Conservation (phyloP, 345 rosid species). For the Eucalyptus camaldulensis region DNA sequence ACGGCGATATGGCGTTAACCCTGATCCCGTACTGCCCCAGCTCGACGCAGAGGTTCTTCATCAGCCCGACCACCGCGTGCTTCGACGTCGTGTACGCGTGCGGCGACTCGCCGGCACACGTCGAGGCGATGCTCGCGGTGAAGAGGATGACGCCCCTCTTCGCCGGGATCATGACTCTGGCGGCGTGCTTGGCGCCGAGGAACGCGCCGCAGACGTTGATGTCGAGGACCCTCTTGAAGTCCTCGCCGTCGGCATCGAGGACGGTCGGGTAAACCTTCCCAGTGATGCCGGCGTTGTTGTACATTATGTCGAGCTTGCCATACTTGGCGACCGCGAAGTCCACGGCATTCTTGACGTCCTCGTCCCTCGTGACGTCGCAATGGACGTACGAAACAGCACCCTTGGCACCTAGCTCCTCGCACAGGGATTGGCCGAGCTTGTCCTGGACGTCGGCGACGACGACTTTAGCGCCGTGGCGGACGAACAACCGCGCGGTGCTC, state of each 20-base stretch:
- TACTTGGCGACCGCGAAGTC: slow-evolving; percentile 12
- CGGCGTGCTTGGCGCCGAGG: slow-evolving; percentile 37
- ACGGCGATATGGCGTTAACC: slow-evolving; percentile 23
- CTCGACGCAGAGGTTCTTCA: slow-evolving; percentile 31
- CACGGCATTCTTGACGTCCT: slow-evolving; percentile 10
- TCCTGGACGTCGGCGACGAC: slow-evolving; percentile 27
- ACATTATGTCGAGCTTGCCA: slow-evolving; percentile 34
- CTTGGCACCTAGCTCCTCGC: slow-evolving; percentile 1
- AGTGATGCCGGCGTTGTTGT: slow-evolving; percentile 28
- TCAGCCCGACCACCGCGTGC: slow-evolving; percentile 33
- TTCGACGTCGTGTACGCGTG: slow-evolving; percentile 25
- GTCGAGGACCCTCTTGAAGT: slow-evolving; percentile 21
- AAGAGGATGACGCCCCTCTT: slow-evolving; percentile 26
- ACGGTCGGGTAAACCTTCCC: slow-evolving; percentile 7
- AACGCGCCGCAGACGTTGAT: slow-evolving; percentile 23
- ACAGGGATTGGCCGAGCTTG: slow-evolving; percentile 18
- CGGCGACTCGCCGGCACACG: slow-evolving; percentile 4
- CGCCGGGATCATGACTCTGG: slow-evolving; percentile 33
- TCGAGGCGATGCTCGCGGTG: slow-evolving; percentile 20
- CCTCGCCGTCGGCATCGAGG: slow-evolving; percentile 1
- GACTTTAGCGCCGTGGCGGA: slow-evolving; percentile 23
- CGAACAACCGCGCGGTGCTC: slow-evolving; percentile 15
- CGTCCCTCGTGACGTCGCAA: slow-evolving; percentile 21
- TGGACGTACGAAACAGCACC: slow-evolving; percentile 10
- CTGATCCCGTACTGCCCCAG: slow-evolving; percentile 25